Evolutionary conservation across 2,329 filamentous ascomycete genomes (phyloP).

Genomic region (Phoma sp.): DNA sequence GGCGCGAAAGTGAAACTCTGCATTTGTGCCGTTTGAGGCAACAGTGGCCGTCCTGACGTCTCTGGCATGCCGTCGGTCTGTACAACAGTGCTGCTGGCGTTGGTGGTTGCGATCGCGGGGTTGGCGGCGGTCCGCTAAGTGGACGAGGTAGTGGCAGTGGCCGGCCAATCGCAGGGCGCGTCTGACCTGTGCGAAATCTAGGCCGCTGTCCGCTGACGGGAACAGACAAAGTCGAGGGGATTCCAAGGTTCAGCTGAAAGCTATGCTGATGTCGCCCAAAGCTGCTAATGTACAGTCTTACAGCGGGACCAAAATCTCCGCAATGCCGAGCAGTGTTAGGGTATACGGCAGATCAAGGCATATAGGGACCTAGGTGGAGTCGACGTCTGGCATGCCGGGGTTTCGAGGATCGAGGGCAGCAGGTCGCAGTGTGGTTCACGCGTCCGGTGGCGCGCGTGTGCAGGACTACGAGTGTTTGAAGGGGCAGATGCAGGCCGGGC

Average conservation of each 20-base stretch:
- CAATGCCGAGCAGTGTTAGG: constrained; percentile 43
- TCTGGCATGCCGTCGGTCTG: constrained; percentile 64
- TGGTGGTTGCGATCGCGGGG: constrained; percentile 40
- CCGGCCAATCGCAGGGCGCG: constrained; percentile 37
- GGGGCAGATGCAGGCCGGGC: constrained; percentile 27
- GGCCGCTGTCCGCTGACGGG: constrained; percentile 21
- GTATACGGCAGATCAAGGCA: constrained; percentile 48
- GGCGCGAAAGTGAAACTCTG: constrained; percentile 80
- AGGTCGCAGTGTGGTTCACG: constrained; percentile 47
- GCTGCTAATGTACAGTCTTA: constrained; percentile 38
- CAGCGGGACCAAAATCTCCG: constrained; percentile 45
- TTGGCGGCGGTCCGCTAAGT: constrained; percentile 39
- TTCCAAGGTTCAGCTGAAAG: constrained; percentile 23
- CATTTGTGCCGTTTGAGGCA: constrained; percentile 74
- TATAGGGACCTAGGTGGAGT: constrained; percentile 47
- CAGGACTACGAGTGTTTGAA: constrained; percentile 33
- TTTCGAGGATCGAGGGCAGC: constrained; percentile 21
- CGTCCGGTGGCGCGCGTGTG: constrained; percentile 40
- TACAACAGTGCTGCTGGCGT: constrained; percentile 21
- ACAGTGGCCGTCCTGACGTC: constrained; percentile 65
- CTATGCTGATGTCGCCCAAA: constrained; percentile 26
- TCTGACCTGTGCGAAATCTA: constrained; percentile 29
- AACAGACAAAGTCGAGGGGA: constrained; percentile 20
- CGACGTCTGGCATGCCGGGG: constrained; percentile 44
- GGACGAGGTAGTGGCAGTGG: constrained; percentile 34